phyloP scores from a whole-genome alignment of 1,284 basidiomycete genomes.

The Kalmanozyma brasiliensis region DNA sequence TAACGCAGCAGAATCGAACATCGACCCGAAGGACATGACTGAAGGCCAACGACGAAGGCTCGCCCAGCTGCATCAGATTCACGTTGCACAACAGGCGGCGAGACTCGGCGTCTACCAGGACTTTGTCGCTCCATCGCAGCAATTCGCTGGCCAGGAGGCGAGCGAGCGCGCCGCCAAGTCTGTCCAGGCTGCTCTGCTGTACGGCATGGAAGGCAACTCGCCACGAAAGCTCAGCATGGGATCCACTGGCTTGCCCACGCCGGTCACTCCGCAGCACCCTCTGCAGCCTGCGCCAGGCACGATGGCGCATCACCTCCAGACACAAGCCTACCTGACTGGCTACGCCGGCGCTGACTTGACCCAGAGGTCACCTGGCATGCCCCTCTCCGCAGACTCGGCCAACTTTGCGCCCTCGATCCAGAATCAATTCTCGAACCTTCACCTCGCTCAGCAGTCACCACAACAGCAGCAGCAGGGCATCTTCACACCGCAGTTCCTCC shows the following conservation, averaged over 20 bases:
- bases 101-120: conserved; percentile 41
- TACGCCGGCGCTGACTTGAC: conserved; percentile 18
- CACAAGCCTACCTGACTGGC: conserved; percentile 18
- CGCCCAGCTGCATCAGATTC: conserved; percentile 44
- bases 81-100: conserved; percentile 43
- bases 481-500: conserved; percentile 41
- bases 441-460: conserved; percentile 28
- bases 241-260: conserved; percentile 40
- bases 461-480: conserved; percentile 16
- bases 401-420: conserved; percentile 41
- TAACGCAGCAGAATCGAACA: conserved; percentile 24
- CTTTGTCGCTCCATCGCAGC: conserved; percentile 50
- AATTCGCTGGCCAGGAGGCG: conserved; percentile 46
- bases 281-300: conserved; percentile 33
- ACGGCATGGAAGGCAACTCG: conserved; percentile 47
- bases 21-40: conserved; percentile 41
- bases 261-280: conserved; percentile 49
- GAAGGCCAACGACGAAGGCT: conserved; percentile 42
- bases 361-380: conserved; percentile 34
- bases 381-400: conserved; percentile 36
- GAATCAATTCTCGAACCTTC: conserved; percentile 41
- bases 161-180: conserved; percentile 51
- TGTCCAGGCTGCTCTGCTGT: conserved; percentile 52
- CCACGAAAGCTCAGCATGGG: conserved; percentile 43
- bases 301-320: conserved; percentile 1